phyloP scores from a whole-genome alignment of 1,139 yeast species.

The Suhomyces anneliseae region DNA sequence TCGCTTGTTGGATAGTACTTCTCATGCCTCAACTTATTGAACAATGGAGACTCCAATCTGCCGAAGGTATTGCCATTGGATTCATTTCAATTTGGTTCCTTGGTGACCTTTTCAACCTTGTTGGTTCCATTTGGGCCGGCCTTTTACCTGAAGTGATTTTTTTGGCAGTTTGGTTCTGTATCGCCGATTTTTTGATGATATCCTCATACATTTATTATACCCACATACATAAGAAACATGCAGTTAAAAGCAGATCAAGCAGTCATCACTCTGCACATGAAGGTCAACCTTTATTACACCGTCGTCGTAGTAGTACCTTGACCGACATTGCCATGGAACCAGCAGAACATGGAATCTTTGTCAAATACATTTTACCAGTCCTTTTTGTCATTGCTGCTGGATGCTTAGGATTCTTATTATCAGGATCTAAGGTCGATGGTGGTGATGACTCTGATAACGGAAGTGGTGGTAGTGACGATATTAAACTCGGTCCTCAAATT shows the following conservation, averaged over 20 bases:
- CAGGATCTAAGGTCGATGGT: constrained; percentile 24
- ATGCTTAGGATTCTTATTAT: constrained; percentile 55
- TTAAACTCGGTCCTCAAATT: constrained; percentile 62
- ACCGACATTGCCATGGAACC: constrained; percentile 49
- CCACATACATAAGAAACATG: constrained; percentile 39
- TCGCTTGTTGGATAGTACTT: constrained; percentile 80
- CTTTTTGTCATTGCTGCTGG: constrained; percentile 71
- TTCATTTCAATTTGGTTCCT: constrained; percentile 71
- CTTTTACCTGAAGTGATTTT: constrained; percentile 69
- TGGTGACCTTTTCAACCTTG: constrained; percentile 69
- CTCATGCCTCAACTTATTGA: constrained; percentile 78
- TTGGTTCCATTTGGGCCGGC: constrained; percentile 72
- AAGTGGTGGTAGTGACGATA: constrained; percentile 10
- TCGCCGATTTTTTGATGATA: constrained; percentile 66
- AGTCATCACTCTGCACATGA: constrained; percentile 7
- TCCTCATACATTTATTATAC: constrained; percentile 61
- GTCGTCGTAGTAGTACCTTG: constrained; percentile 46
- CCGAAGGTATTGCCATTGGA: constrained; percentile 75
- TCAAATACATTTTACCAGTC: constrained; percentile 59
- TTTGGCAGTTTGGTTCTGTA: constrained; percentile 73
- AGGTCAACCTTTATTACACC: constrained; percentile 29
- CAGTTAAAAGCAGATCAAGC: constrained; percentile 9
- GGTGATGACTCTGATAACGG: constrained; percentile 20
- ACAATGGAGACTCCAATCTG: constrained; percentile 76
- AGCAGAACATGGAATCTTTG: constrained; percentile 44